Evolutionary conservation across 73 alveolate species (phyloP).

Genomic region (Blepharisma japonicum): DNA sequence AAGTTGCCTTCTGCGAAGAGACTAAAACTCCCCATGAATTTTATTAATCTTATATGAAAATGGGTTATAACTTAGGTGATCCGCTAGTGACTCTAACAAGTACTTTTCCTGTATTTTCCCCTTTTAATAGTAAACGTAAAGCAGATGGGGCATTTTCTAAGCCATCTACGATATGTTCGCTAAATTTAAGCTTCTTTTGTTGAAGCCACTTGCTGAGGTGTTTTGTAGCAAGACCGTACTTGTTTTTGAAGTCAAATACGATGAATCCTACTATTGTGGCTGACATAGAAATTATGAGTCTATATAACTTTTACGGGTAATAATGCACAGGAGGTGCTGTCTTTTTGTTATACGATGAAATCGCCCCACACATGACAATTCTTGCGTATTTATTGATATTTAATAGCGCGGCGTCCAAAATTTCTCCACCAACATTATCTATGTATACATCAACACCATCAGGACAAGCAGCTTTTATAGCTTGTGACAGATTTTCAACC

Average conservation of each 20-base stretch:
- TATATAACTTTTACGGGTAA: neutral
- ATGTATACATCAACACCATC: constrained; percentile 35
- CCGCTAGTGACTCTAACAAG: constrained; percentile 9
- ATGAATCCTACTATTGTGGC: constrained; percentile 21
- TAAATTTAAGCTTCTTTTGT: neutral
- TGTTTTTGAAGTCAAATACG: constrained; percentile 20
- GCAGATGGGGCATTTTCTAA: constrained; percentile 33
- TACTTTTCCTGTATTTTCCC: constrained; percentile 29
- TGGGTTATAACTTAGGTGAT: too few relatives aligned
- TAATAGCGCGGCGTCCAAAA: constrained; percentile 23
- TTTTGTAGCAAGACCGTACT: neutral
- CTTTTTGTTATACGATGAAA: constrained; percentile 17
- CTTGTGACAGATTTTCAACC: constrained; percentile 8
- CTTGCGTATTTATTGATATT: constrained; percentile 29
- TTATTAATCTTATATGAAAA: too few relatives aligned
- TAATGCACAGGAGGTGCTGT: constrained; percentile 23
- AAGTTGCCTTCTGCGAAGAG: constrained; percentile 16
- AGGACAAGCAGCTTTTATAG: constrained; percentile 15
- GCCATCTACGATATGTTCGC: constrained; percentile 22
- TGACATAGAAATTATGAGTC: constrained; percentile 29
- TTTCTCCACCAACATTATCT: constrained; percentile 41
- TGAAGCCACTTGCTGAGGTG: constrained; percentile 14
- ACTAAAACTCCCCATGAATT: too few relatives aligned
- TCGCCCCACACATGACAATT: constrained; percentile 36
- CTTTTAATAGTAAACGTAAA: neutral